Evolutionary conservation across 1,284 basidiomycete genomes (phyloP), one percentile per base, ranked within the genome.

Genomic region (Ceratobasidium sp.): DNA sequence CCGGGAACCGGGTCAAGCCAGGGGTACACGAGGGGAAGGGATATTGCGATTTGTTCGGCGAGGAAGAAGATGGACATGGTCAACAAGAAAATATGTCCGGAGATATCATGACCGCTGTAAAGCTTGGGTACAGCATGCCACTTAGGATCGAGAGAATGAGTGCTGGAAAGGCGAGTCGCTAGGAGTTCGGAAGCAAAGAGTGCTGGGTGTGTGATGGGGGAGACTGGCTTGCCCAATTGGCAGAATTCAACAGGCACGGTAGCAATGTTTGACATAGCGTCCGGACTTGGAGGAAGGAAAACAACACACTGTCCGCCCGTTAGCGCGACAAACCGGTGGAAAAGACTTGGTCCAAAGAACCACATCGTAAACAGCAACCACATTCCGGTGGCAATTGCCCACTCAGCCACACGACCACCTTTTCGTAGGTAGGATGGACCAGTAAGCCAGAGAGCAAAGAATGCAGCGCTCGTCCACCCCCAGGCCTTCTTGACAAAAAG

Each of bases 81-180:
- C 81, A 99, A 89, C 80, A 99, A 89, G 87, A 98, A 99, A 39
- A 96, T 90, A 84, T 99, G 97, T 1, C 97, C 97, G 0, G 95
- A 97, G 15, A 99, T 91, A 83, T 99, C 97, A 84, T 98, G 96
- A 0, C 97, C 97, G 79, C 90, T 92, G 83, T 90, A 90, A 81
- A 95, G 84, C 56, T 90, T 86, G 28, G 81, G 80, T 49, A 80
- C 49, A 23, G 69, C 42, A 33, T 39, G 61, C 61, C 68, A 68
- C 49, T 28, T 53, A 20, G 61, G 56, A 51, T 66, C 68, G 20
- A 68, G 66, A 28, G 77, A 78, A n/a, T 42, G 77, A 63, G 63
- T 76, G 80, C 20, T 76, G 75, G 61, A 53, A 51, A 80, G 66
- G 26, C 60, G 79, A 42, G 80, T 71, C 20, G 56, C 69, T 42